A percentile compares a stretch with the other conserved stretches of the same genome.
Conservation (phyloP, 2,329 filamentous ascomycete species). For the Scleromitrula shiraiana region DNA sequence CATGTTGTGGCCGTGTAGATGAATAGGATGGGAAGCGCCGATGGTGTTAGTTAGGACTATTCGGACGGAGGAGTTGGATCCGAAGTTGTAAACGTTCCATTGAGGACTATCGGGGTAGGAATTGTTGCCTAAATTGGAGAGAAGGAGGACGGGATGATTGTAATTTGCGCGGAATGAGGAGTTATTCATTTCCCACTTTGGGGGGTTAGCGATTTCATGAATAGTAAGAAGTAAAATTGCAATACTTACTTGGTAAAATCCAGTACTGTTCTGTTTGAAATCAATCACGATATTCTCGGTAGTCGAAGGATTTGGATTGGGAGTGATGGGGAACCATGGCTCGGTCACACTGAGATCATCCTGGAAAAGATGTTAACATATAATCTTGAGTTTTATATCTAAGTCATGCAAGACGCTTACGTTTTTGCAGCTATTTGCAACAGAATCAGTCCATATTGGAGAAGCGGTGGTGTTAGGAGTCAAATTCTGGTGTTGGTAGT, state of each 20-base stretch:
- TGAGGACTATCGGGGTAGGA: conserved; percentile 39
- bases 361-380: not conserved
- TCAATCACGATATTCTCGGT: conserved; percentile 31
- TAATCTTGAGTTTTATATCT: not conserved
- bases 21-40: conserved; percentile 52
- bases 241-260: conserved; percentile 31
- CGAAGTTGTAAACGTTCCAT: conserved; percentile 49
- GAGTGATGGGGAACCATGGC: conserved; percentile 19
- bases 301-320: conserved; percentile 15
- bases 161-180: conserved; percentile 46
- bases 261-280: conserved; percentile 40
- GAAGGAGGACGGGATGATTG: conserved; percentile 43
- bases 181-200: conserved; percentile 42
- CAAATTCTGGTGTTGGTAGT: conserved; percentile 43
- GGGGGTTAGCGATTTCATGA: not conserved
- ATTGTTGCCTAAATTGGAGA: conserved; percentile 44
- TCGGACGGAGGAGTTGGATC: conserved; percentile 41
- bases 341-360: not conserved
- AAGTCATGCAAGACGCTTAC: not conserved
- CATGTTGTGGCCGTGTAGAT: conserved; percentile 65
- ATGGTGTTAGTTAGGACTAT: conserved; percentile 47
- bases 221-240: not conserved
- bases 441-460: conserved; percentile 11
- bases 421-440: conserved; percentile 14
- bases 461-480: conserved; percentile 16